phyloP scores from a whole-genome alignment of 345 rosid genomes.

The Erucastrum elatum region DNA sequence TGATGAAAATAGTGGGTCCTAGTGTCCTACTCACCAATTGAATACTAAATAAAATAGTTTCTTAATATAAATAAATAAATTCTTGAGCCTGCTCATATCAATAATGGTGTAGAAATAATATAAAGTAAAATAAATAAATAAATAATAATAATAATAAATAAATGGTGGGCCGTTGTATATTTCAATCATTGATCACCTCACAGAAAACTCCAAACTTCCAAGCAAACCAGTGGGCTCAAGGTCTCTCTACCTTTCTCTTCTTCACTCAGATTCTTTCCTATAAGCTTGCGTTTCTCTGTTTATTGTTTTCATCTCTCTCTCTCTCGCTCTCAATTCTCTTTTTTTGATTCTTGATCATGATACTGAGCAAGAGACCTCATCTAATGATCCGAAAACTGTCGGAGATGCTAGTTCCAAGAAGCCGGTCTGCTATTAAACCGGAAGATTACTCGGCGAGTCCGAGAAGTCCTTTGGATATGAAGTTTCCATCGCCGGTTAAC shows the following conservation, averaged over 20 bases:
- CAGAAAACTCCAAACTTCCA: constrained; percentile 38
- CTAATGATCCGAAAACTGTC: constrained; percentile 68
- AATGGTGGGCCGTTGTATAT: constrained; percentile 28
- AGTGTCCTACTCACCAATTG: constrained; percentile 8
- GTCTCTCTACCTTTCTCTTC: constrained; percentile 21
- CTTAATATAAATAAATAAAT: neutral
- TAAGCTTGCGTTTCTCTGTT: constrained; percentile 1
- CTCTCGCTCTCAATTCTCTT: neutral
- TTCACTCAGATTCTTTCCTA: constrained; percentile 28
- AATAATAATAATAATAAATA: neutral
- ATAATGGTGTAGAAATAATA: constrained; percentile 21
- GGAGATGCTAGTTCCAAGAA: constrained; percentile 59
- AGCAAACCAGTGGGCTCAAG: constrained; percentile 35
- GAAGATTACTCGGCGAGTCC: constrained; percentile 56
- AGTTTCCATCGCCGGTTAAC: constrained; percentile 58
- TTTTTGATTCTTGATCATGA: constrained; percentile 8
- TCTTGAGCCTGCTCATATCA: constrained; percentile 38
- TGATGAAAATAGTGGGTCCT: constrained; percentile 17
- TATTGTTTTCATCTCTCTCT: neutral
- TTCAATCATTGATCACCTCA: constrained; percentile 36
- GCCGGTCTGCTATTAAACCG: constrained; percentile 39
- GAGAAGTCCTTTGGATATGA: constrained; percentile 63
- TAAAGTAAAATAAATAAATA: constrained; percentile 22
- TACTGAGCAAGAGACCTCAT: constrained; percentile 63
- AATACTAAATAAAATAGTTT: constrained; percentile 2